Conservation (phyloP, 306 rosid species). For the Acacia melanoxylon region DNA sequence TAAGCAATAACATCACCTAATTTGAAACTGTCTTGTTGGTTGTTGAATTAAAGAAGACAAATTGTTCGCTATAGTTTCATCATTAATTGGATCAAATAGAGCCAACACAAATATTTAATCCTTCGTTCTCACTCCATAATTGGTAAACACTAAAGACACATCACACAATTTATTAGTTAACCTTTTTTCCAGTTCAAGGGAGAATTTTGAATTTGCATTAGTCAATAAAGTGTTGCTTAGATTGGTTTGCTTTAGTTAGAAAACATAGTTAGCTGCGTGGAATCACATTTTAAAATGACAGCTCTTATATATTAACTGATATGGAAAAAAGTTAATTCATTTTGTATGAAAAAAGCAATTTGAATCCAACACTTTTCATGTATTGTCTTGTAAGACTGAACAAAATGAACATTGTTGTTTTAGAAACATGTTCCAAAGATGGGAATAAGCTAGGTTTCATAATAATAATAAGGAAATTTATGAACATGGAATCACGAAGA, state of each 20-base stretch:
- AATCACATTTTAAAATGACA: background rate
- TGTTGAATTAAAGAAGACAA: constrained; percentile 27
- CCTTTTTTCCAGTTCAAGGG: background rate
- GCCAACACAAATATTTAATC: constrained; percentile 17
- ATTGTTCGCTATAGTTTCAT: constrained; percentile 1
- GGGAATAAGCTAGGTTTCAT: background rate
- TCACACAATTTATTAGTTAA: background rate
- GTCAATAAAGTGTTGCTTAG: constrained; percentile 16
- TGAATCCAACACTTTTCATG: background rate
- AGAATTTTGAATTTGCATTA: background rate
- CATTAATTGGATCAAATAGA: background rate
- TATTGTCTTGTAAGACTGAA: background rate
- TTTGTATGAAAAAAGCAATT: background rate
- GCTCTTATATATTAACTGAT: background rate
- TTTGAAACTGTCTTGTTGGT: constrained; percentile 32
- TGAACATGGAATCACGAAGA: constrained; percentile 17
- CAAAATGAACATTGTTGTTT: background rate
- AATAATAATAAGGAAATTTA: background rate
- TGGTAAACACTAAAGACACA: background rate
- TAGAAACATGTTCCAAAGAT: background rate
- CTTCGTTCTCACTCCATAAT: constrained; percentile 16
- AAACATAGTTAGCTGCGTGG: background rate
- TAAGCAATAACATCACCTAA: constrained; percentile 17
- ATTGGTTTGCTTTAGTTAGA: constrained; percentile 11
- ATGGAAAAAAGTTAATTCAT: background rate